These are phyloP conservation scores for Ceratocystis ficicola DNA, from an alignment of 2,329 filamentous ascomycete genomes.

Conservation along the genomic window DNA sequence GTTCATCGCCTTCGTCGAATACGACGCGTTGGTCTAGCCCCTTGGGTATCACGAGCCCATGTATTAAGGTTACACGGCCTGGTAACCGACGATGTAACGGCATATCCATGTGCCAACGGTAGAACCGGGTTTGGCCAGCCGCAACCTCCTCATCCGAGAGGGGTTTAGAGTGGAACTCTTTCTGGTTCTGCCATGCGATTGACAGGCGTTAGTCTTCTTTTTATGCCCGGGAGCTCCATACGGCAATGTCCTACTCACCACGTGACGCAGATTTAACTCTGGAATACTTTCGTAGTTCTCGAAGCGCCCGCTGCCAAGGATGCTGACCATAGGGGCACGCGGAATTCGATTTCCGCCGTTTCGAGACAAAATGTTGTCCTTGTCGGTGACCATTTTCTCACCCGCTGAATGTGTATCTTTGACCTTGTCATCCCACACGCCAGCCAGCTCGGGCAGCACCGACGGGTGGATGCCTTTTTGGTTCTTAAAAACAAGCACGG, in stretches of 20 bases:
- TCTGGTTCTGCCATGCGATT: constrained; percentile 19
- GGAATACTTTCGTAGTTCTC: constrained; percentile 17
- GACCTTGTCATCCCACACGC: constrained; percentile 21
- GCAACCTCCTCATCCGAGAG: constrained; percentile 19
- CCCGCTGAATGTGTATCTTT: constrained; percentile 21
- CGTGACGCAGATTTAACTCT: constrained; percentile 18
- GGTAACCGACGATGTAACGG: constrained; percentile 20
- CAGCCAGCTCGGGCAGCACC: constrained; percentile 16
- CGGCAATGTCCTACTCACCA: constrained; percentile 10
- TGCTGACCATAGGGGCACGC: constrained; percentile 20
- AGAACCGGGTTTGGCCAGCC: constrained; percentile 20
- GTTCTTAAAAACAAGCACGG: constrained; percentile 18
- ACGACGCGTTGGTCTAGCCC: constrained; percentile 13
- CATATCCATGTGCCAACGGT: constrained; percentile 22
- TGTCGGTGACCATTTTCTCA: constrained; percentile 21
- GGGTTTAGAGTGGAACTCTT: constrained; percentile 19
- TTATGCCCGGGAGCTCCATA: too few species aligned
- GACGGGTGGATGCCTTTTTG: constrained; percentile 20
- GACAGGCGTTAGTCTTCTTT: too few species aligned
- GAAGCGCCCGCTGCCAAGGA: constrained; percentile 19
- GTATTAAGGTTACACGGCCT: constrained; percentile 21
- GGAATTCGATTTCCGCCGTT: constrained; percentile 20
- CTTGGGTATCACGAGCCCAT: constrained; percentile 19
- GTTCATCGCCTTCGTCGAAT: constrained; percentile 17
- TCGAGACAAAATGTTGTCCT: constrained; percentile 19